Conservation (phyloP, 805 yeast genomes). For the Wickerhamomyces ciferrii region DNA sequence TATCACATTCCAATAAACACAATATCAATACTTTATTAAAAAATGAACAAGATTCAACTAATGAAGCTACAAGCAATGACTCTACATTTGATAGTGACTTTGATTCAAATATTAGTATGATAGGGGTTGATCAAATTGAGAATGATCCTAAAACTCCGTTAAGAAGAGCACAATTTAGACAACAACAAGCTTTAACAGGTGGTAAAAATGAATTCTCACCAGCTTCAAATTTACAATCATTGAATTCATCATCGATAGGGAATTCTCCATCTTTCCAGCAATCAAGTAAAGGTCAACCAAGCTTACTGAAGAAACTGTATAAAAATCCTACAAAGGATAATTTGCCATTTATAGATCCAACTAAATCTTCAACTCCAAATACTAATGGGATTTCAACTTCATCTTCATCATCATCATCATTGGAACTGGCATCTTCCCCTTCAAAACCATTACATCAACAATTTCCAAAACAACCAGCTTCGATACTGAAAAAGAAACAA, state of each 20-base stretch:
- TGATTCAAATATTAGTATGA: constrained; percentile 10
- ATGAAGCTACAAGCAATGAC: background rate
- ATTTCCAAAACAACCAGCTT: constrained; percentile 8
- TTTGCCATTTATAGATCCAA: background rate
- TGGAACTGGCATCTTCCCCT: background rate
- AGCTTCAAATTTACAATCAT: background rate
- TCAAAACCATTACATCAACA: constrained; percentile 2
- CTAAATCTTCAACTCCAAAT: too few species aligned
- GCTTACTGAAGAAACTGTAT: background rate
- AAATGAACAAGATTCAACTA: background rate
- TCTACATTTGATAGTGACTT: constrained; percentile 1
- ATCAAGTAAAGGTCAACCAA: background rate
- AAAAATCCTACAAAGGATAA: background rate
- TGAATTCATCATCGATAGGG: background rate
- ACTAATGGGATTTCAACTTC: too few species aligned
- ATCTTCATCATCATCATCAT: background rate
- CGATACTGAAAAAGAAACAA: constrained; percentile 13
- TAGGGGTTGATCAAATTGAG: constrained; percentile 12
- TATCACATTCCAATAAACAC: constrained; percentile 7
- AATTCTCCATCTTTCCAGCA: background rate
- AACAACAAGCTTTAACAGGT: background rate
- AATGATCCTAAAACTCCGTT: constrained; percentile 22
- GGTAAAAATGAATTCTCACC: background rate
- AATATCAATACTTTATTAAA: constrained; percentile 4
- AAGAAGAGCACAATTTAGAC: constrained; percentile 11